phyloP scores from a whole-genome alignment of 179 eudicot genomes.

The Spergularia azorica region DNA sequence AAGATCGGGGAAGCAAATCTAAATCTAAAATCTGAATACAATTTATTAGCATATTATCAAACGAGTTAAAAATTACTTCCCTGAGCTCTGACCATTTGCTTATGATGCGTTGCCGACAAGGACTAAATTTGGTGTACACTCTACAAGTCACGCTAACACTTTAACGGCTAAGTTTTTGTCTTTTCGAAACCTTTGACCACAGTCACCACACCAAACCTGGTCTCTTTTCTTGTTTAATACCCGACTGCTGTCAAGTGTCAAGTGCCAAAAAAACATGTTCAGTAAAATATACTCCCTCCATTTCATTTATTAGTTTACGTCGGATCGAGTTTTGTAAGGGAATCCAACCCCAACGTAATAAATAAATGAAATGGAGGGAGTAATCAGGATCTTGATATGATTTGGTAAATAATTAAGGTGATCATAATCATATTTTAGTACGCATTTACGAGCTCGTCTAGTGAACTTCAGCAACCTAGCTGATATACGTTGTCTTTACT shows the following conservation, averaged over 20 bases:
- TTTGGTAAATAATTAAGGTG: neutral
- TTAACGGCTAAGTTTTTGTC: neutral
- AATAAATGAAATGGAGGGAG: no score
- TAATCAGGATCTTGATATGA: neutral
- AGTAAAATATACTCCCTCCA: no score
- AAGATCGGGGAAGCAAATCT: no score
- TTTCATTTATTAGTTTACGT: no score
- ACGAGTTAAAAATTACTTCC: no score
- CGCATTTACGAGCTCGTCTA: no score
- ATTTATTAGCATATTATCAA: no score
- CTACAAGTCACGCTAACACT: neutral
- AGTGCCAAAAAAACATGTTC: neutral
- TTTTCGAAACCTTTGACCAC: neutral
- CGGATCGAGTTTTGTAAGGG: no score
- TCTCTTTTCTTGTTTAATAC: neutral
- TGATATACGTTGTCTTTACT: conserved; percentile 12
- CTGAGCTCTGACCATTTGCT: neutral
- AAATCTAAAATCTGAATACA: no score
- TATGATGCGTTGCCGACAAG: no score
- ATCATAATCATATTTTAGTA: neutral
- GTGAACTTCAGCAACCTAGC: neutral
- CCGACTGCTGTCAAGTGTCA: neutral
- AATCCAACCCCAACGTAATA: no score
- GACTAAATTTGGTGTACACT: neutral
- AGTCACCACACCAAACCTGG: neutral